Evolutionary conservation across 805 yeast species (phyloP).

Genomic region (Yarrowia deformans): DNA sequence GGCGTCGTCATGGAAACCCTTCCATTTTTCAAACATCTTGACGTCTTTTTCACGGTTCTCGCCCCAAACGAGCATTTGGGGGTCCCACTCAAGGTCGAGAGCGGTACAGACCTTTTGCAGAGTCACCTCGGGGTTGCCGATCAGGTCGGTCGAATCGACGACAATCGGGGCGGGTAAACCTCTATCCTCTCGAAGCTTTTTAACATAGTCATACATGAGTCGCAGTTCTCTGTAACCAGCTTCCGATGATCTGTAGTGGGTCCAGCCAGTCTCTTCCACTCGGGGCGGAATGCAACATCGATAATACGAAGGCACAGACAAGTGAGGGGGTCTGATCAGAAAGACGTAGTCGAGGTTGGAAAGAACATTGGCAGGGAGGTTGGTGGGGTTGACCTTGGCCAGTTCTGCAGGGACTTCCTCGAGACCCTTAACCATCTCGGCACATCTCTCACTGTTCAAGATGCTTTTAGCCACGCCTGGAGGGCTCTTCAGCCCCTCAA

Average conservation of each 20-base stretch:
- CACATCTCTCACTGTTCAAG: conserved; percentile 7
- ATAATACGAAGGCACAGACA: conserved; percentile 46
- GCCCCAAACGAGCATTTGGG: conserved; percentile 45
- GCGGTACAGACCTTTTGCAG: conserved; percentile 42
- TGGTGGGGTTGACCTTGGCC: conserved; percentile 42
- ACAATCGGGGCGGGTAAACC: conserved; percentile 41
- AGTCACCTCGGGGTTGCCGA: conserved; percentile 43
- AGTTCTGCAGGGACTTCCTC: conserved; percentile 12
- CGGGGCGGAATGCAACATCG: conserved; percentile 46
- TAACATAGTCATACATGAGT: conserved; percentile 43
- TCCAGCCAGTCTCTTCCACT: conserved; percentile 45
- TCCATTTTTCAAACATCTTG: conserved; percentile 45
- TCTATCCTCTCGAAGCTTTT: conserved; percentile 35
- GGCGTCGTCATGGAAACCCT: conserved; percentile 46
- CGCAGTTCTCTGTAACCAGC: conserved; percentile 46
- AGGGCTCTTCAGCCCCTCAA: conserved; percentile 5
- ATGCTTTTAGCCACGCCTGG: conserved; percentile 27
- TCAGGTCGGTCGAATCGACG: conserved; percentile 44
- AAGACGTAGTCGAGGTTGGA: conserved; percentile 43
- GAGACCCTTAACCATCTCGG: conserved; percentile 17
- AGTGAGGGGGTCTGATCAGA: conserved; percentile 46
- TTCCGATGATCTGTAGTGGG: conserved; percentile 43
- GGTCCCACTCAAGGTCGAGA: conserved; percentile 42
- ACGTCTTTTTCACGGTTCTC: conserved; percentile 41
- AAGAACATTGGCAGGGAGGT: conserved; percentile 42